These are phyloP conservation scores for Physocladia obscura DNA, from an alignment of 192 early-diverging fungal species.

Conservation along the genomic window DNA sequence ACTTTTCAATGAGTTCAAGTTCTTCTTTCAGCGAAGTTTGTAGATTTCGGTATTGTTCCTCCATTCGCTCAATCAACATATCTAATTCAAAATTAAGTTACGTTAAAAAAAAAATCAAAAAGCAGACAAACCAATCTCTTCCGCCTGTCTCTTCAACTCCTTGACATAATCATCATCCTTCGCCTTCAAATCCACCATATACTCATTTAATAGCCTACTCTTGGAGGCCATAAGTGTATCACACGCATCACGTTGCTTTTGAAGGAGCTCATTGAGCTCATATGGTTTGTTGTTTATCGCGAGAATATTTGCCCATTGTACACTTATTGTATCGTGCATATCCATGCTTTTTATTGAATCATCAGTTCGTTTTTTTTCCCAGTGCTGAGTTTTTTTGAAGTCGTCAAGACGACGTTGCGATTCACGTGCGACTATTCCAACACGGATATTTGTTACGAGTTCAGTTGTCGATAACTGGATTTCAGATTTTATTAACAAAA, in stretches of 20 bases:
- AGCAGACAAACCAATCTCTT: slow-evolving; percentile 61
- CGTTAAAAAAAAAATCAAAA: no score
- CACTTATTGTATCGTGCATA: slow-evolving; percentile 35
- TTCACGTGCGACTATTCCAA: slow-evolving; percentile 49
- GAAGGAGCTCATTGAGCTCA: slow-evolving; percentile 48
- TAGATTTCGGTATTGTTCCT: slow-evolving; percentile 48
- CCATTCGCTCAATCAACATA: slow-evolving; percentile 56
- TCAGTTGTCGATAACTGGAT: slow-evolving; percentile 33
- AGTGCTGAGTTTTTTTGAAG: slow-evolving; percentile 38
- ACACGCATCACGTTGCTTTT: slow-evolving; percentile 48
- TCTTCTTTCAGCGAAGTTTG: slow-evolving; percentile 52
- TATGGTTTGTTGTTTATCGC: slow-evolving; percentile 34
- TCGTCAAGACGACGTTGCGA: slow-evolving; percentile 48
- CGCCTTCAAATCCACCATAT: slow-evolving; percentile 51
- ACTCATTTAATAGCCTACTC: slow-evolving; percentile 54
- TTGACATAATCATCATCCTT: slow-evolving; percentile 65
- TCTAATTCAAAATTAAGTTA: no score
- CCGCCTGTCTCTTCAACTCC: slow-evolving; percentile 60
- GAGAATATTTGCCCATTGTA: slow-evolving; percentile 40
- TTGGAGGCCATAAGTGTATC: slow-evolving; percentile 45
- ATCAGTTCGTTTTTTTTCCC: slow-evolving; percentile 41
- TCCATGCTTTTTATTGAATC: slow-evolving; percentile 29
- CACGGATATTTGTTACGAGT: slow-evolving; percentile 47
- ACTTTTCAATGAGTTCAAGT: slow-evolving; percentile 54
- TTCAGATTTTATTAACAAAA: not conserved